phyloP scores from a whole-genome alignment of 306 rosid species.

The Casuarina cunninghamiana region DNA sequence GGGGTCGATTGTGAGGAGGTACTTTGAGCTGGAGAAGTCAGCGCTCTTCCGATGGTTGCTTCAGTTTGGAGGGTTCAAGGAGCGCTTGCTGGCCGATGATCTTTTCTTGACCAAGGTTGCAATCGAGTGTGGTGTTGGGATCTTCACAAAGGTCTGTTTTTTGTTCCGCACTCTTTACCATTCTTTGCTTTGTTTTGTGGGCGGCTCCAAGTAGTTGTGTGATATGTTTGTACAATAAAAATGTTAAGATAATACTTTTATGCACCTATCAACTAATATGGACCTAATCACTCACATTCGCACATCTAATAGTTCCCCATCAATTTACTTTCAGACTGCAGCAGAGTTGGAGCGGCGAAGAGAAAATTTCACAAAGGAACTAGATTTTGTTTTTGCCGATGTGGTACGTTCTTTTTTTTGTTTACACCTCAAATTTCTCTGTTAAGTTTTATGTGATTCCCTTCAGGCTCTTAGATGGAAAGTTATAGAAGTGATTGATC shows the following conservation, averaged over 20 bases:
- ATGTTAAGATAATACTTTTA: background rate
- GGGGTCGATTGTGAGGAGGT: conserved; percentile 65
- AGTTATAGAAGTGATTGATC: too few relatives aligned
- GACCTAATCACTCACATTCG: too few relatives aligned
- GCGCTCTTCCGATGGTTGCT: conserved; percentile 63
- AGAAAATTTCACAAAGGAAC: conserved; percentile 84
- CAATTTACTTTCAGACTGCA: conserved; percentile 66
- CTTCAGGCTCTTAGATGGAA: too few relatives aligned
- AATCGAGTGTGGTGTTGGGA: conserved; percentile 82
- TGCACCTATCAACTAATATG: background rate
- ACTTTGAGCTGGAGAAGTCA: conserved; percentile 70
- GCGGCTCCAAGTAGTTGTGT: too few relatives aligned
- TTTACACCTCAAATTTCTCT: conserved; percentile 4
- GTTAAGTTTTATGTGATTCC: background rate
- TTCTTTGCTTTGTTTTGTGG: background rate
- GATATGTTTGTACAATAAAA: too few relatives aligned
- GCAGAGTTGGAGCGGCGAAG: conserved; percentile 81
- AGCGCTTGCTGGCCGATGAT: conserved; percentile 88
- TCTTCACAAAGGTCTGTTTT: conserved; percentile 75
- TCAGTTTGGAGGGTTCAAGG: conserved; percentile 79
- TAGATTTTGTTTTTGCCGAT: conserved; percentile 89
- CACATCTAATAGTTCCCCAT: background rate
- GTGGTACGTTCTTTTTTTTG: conserved; percentile 57
- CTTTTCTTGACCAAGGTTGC: conserved; percentile 82
- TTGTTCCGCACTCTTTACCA: background rate